Conservation (phyloP, 2,329 filamentous ascomycete genomes). For the Mariannaea sp. region DNA sequence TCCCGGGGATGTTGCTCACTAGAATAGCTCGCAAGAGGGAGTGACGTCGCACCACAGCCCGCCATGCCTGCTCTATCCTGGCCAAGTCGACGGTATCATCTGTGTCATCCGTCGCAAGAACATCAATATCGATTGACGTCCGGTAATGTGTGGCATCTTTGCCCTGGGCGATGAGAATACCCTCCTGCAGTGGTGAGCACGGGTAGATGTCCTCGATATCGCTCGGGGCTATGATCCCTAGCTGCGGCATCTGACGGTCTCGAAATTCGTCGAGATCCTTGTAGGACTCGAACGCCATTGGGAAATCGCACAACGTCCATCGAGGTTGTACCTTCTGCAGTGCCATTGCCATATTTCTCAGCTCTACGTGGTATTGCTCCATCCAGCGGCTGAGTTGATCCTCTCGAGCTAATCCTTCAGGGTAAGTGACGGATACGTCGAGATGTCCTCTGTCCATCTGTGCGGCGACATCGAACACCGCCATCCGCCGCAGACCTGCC, state of each 20-base stretch:
- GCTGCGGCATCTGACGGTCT: conserved; percentile 28
- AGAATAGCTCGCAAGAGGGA: no score
- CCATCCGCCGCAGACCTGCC: background rate
- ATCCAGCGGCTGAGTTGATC: background rate
- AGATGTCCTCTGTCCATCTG: background rate
- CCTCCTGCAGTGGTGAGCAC: conserved; percentile 46
- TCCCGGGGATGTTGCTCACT: no score
- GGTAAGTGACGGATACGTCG: background rate
- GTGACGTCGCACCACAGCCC: no score
- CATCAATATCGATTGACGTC: conserved; percentile 28
- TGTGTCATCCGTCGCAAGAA: conserved; percentile 28
- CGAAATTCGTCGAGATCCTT: conserved; percentile 38
- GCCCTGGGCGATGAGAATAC: conserved; percentile 44
- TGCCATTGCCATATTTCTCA: background rate
- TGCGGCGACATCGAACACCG: background rate
- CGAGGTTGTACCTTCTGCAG: background rate
- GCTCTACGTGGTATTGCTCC: background rate
- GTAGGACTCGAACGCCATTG: conserved; percentile 39
- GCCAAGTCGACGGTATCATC: no score
- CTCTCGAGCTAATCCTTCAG: background rate
- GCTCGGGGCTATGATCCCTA: conserved; percentile 16
- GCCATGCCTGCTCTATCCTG: no score
- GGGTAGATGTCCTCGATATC: conserved; percentile 45
- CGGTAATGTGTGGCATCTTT: conserved; percentile 23
- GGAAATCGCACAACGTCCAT: conserved; percentile 38